Evolutionary conservation across 306 rosid genomes (phyloP), one percentile per base, ranked within the genome.

Genomic region (Medicago lupulina): DNA sequence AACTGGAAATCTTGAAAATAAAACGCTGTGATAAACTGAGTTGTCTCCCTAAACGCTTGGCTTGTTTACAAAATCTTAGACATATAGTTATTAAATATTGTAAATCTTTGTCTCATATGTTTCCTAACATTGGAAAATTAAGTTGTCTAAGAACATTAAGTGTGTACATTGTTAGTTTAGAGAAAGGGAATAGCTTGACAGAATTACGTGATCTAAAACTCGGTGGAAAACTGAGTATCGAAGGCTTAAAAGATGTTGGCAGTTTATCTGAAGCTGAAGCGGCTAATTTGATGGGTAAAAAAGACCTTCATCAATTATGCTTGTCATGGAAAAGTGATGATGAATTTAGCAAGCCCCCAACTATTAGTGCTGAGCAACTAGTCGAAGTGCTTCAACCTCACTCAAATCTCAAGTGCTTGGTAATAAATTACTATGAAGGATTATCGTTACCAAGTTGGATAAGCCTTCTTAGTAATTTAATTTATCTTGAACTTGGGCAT

Each of bases 21-120:
- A 59, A 1, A 11, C 0, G 2, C 13, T 5, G 0, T 5, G 0
- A 0, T 5, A 0, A 59, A 5, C 16, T 25, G 2, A 28, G 40
- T 12, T 19, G 17, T 12, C 41, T 60, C 1, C 66, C 66, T 7
- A 7, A 60, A 28, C 10, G 2, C 2, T 60, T 80, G 2, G 18
- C 23, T n/a, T 4, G 69, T 3, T 34, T 80, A 4, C 2, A 16
- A 2, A 43, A 59, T 60, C 75, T 80, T 9, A 43, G 80, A 8
- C 80, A 74, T 54, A 66, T 80, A 9, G n/a, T 44, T 17, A 6
- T 77, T 55, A 15, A 10, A 1, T 0, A 0, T 0, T 59, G 51
- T 31, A 0, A 0, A 1, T 10, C 17, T 0, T 28, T 77, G 23
- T 41, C 16, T n/a, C 1, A 0, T 0, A 3, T 54, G 60, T 54